phyloP scores from a whole-genome alignment of 176 grass and related monocot genomes.

The Stipa capillata region DNA sequence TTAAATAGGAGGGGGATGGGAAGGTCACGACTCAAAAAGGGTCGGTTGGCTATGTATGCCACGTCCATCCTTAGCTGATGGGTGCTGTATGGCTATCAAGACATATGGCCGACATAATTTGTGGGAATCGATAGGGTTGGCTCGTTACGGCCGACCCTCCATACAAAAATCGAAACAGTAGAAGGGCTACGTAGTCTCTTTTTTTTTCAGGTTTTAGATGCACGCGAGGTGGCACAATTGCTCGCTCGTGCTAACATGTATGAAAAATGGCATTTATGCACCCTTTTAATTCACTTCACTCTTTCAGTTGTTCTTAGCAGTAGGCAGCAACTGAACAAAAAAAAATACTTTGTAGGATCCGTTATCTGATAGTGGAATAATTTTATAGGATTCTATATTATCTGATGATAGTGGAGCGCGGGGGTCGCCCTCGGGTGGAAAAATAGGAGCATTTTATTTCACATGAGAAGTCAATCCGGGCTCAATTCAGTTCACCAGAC shows the following conservation, averaged over 20 bases:
- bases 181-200: too few species aligned
- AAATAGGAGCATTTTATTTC: background rate
- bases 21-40: background rate
- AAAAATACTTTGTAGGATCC: too few species aligned
- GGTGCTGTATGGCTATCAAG: conserved; percentile 99
- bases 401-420: too few species aligned
- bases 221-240: too few species aligned
- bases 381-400: too few species aligned
- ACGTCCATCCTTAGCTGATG: conserved; percentile 58
- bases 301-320: too few species aligned
- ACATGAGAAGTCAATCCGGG: background rate
- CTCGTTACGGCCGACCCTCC: conserved; percentile 75
- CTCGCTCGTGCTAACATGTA: too few species aligned
- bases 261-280: too few species aligned
- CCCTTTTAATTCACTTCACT: too few species aligned
- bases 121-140: conserved; percentile 56
- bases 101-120: conserved; percentile 99
- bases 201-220: too few species aligned
- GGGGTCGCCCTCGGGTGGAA: background rate
- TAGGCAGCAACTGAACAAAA: too few species aligned
- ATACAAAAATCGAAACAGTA: fast-evolving
- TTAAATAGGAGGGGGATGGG: background rate
- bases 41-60: conserved; percentile 86
- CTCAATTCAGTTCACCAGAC: background rate
- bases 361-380: too few species aligned